A percentile compares a stretch with the other conserved stretches of the same genome.
These are phyloP conservation scores for Diaporthe aspalathi DNA, from an alignment of 2,329 filamentous ascomycete genomes.

Conservation along the genomic window DNA sequence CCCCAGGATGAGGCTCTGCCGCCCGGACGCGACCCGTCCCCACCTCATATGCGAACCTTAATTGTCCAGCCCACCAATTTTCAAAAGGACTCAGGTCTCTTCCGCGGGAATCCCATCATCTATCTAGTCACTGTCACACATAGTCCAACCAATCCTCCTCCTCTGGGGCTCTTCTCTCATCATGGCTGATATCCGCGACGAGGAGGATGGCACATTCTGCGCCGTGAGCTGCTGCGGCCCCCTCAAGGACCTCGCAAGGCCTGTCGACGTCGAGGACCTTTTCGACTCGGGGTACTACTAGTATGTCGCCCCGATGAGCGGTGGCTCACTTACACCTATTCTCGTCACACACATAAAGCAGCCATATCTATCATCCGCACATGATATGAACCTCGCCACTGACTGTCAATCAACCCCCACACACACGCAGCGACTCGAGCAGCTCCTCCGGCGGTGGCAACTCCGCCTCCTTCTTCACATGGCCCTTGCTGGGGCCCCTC, in stretches of 20 bases:
- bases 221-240: constrained; percentile 53
- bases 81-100: neutral
- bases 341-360: too few relatives aligned
- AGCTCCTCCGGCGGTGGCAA: neutral
- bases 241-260: constrained; percentile 52
- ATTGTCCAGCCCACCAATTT: constrained; percentile 21
- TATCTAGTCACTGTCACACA: too few relatives aligned
- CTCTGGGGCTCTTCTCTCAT: neutral
- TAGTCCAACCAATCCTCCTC: too few relatives aligned
- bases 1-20: constrained; percentile 27
- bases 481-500: constrained; percentile 74
- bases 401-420: too few relatives aligned
- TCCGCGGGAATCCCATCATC: neutral
- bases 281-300: constrained; percentile 36
- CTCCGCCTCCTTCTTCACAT: constrained; percentile 63
- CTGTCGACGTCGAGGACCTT: constrained; percentile 57
- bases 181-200: constrained; percentile 44
- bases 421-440: constrained; percentile 4
- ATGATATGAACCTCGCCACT: neutral
- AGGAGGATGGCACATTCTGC: constrained; percentile 49
- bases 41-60: constrained; percentile 17
- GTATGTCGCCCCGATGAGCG: constrained; percentile 36
- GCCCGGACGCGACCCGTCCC: neutral
- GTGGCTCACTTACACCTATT: neutral
- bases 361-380: neutral